Evolutionary conservation across 768 basidiomycete genomes (phyloP).

Genomic region (Ramaria sp.): DNA sequence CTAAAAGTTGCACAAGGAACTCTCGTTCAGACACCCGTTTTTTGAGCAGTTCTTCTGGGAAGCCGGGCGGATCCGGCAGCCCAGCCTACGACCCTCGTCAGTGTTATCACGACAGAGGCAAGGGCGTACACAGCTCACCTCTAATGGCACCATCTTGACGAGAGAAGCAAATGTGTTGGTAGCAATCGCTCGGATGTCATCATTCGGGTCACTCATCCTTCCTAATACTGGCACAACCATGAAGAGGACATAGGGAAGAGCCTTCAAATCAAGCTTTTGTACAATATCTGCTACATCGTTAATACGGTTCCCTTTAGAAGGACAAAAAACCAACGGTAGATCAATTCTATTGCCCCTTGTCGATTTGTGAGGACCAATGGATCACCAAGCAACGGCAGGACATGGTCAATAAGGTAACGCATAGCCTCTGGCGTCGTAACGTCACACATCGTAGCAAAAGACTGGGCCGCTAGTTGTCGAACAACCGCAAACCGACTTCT

Average conservation of each 20-base stretch:
- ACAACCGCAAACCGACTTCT: constrained; percentile 84
- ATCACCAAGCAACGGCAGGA: constrained; percentile 78
- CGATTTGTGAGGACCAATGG: constrained; percentile 61
- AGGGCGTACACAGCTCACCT: constrained; percentile 39
- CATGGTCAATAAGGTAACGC: constrained; percentile 77
- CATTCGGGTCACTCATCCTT: constrained; percentile 91
- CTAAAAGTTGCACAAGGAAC: constrained; percentile 87
- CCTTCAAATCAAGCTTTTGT: constrained; percentile 83
- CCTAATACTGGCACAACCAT: constrained; percentile 93
- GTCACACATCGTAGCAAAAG: constrained; percentile 80
- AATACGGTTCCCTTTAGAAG: constrained; percentile 11
- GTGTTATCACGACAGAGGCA: background rate
- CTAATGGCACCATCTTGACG: constrained; percentile 97
- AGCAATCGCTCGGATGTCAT: constrained; percentile 82
- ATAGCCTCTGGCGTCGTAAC: constrained; percentile 80
- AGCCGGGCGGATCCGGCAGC: constrained; percentile 90
- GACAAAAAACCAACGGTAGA: constrained; percentile 64
- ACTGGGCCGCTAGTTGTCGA: constrained; percentile 76
- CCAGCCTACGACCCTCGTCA: constrained; percentile 52
- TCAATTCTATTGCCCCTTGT: constrained; percentile 83
- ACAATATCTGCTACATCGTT: constrained; percentile 63
- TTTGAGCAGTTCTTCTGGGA: constrained; percentile 78
- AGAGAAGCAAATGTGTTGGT: constrained; percentile 97
- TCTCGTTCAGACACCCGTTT: constrained; percentile 81
- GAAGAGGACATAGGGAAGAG: constrained; percentile 94